These are phyloP conservation scores for Vigna unguiculata DNA, from an alignment of 306 rosid genomes.

Conservation along the genomic window DNA sequence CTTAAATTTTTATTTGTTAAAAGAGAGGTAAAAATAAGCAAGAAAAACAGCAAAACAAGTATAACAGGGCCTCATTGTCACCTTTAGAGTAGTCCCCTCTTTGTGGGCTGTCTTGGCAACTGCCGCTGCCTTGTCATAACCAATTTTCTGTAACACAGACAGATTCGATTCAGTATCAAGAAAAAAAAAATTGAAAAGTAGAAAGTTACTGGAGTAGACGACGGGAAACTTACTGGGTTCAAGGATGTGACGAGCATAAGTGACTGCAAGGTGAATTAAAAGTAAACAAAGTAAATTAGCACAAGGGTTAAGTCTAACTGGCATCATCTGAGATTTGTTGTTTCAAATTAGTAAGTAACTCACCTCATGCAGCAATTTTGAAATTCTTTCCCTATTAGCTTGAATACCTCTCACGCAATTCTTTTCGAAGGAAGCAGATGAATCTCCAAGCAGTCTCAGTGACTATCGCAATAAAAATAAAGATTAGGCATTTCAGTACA, in stretches of 20 bases:
- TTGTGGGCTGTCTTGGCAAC: constrained; percentile 99
- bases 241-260: constrained; percentile 95
- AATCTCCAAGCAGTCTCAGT: constrained; percentile 91
- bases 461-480: constrained; percentile 63
- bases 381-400: constrained; percentile 92
- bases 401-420: constrained; percentile 96
- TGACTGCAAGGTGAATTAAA: constrained; percentile 69
- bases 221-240: constrained; percentile 81
- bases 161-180: constrained; percentile 37
- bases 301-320: constrained; percentile 31
- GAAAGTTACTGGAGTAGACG: constrained; percentile 23
- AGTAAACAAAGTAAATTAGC: constrained; percentile 52
- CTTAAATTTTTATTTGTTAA: constrained; percentile 22
- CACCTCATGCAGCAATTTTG: constrained; percentile 94
- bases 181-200: constrained; percentile 28
- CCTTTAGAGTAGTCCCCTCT: constrained; percentile 94
- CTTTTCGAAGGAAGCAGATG: constrained; percentile 93
- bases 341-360: constrained; percentile 43
- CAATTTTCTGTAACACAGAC: constrained; percentile 79
- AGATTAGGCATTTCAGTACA: constrained; percentile 4
- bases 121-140: constrained; percentile 97
- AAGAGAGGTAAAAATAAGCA: constrained; percentile 20
- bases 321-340: constrained; percentile 16
- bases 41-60: constrained; percentile 21
- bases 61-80: constrained; percentile 52